These are phyloP conservation scores for Xylaria sp. DNA, from an alignment of 2,329 filamentous ascomycete genomes.

Conservation along the genomic window DNA sequence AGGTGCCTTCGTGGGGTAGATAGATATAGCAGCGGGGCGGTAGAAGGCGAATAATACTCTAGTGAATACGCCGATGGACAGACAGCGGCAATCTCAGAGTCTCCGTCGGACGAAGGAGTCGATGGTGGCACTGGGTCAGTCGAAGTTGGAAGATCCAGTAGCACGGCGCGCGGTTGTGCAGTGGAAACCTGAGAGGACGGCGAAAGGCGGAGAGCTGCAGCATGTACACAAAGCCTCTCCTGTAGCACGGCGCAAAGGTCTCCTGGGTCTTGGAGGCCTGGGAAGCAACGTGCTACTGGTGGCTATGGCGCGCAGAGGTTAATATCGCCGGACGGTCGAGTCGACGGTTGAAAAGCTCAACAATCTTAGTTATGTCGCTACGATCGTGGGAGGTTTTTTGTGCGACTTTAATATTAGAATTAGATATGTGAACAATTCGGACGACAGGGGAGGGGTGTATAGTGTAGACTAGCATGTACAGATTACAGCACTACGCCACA, in stretches of 20 bases:
- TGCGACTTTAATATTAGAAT: constrained; percentile 54
- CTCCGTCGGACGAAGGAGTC: constrained; percentile 63
- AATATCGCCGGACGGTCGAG: constrained; percentile 46
- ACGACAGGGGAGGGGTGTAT: constrained; percentile 45
- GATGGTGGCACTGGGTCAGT: constrained; percentile 62
- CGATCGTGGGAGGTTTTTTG: constrained; percentile 52
- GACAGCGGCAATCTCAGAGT: constrained; percentile 50
- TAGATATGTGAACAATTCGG: constrained; percentile 50
- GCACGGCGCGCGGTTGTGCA: constrained; percentile 63
- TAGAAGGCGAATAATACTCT: constrained; percentile 37
- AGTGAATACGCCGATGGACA: constrained; percentile 40
- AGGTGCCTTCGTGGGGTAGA: constrained; percentile 34
- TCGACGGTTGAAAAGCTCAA: constrained; percentile 48
- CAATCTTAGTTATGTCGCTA: constrained; percentile 46
- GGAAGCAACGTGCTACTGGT: constrained; percentile 45
- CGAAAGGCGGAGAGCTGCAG: constrained; percentile 60
- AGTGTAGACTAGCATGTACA: constrained; percentile 38
- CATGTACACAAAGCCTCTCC: constrained; percentile 50
- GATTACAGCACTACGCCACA: constrained; percentile 35
- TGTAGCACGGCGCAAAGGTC: constrained; percentile 48
- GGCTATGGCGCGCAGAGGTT: constrained; percentile 47
- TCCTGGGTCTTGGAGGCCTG: constrained; percentile 47
- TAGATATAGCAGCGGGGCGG: constrained; percentile 44
- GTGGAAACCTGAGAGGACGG: constrained; percentile 55
- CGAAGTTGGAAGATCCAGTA: constrained; percentile 58